A percentile compares a stretch with the other conserved stretches of the same genome.
Conservation (phyloP, 164 flowering plant genomes). For the Stephania japonica region DNA sequence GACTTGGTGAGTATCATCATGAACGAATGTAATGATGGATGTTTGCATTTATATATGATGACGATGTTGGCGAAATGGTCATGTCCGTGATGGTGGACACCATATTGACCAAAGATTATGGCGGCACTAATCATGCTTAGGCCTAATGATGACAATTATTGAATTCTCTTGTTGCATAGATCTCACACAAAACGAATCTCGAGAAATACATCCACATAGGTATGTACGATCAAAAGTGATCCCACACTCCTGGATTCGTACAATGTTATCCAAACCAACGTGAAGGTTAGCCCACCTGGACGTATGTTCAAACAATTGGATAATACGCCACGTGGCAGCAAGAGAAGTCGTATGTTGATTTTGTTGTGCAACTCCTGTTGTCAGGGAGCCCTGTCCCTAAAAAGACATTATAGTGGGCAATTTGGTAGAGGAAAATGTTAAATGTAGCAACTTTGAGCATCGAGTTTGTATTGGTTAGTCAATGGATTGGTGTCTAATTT, state of each 20-base stretch:
- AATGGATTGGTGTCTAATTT: no score
- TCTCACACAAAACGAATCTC: neutral
- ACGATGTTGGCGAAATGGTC: neutral
- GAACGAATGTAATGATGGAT: neutral
- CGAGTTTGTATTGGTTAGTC: no score
- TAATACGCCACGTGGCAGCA: neutral
- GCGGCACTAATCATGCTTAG: neutral
- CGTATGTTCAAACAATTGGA: neutral
- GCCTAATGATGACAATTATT: neutral
- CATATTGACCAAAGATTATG: neutral
- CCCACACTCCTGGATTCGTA: neutral
- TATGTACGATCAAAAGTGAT: neutral
- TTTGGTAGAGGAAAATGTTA: no score
- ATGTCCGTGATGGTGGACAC: neutral
- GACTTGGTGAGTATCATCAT: neutral
- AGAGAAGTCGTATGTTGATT: neutral
- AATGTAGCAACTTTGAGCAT: no score
- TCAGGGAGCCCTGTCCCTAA: neutral
- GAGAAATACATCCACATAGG: neutral
- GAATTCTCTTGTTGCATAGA: neutral
- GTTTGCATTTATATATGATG: neutral
- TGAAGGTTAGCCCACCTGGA: neutral
- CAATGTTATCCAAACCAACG: neutral
- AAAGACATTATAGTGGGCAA: neutral
- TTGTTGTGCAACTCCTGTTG: neutral